Base-by-base conservation (phyloP, 192 early-diverging fungal species). In the Backusella psychrophila region DNA sequence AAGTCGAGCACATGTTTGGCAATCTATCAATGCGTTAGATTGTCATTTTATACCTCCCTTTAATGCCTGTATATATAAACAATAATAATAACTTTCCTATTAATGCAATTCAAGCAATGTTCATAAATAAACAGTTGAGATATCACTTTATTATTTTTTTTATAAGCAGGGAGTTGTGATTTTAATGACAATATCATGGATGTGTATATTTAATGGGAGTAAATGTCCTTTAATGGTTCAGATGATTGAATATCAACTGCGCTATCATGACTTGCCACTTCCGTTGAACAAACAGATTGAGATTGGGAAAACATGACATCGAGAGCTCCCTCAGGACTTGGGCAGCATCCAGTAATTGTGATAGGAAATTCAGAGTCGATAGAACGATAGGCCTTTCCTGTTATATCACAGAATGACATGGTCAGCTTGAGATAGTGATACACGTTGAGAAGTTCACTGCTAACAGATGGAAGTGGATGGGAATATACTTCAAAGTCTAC, bases 1-100 rank as follows among this genome's bases (percentile, higher is more conserved):
- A 73, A 31, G 66, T 82, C 12, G 53, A 82, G 46, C 75, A 79
- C 33, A 74, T 69, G 66, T 53, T 82, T 26, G 71, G 74, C 26
- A 74, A 63, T 59, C 63, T 71, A 46, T 41, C 35, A 34, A 71
- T 71, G 70, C 56, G 29, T 63, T 63, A 63, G 56, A 3, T 26
- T 63, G 11, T 5, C 19, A 49, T 49, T 14, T 63, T 63, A 63
- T 63, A 63, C 56, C 56, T 63, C n/a, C 46, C n/a, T 49, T 49
- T 49, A 19, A 49, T 19, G 46, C 46, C 46, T 49, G 56, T 63
- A 63, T 29, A 63, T 63, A 63, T 63, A 56, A 44, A 17, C 17
- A 44, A 15, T 44, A 44, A 44, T 44, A 19, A 49, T 49, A 49
- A 6, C 15, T 49, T 17, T 19, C 44, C 17, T 49, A 49, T 49